phyloP scores from a whole-genome alignment of 2,329 filamentous ascomycete species.

The Penicillium aurantiogriseum region DNA sequence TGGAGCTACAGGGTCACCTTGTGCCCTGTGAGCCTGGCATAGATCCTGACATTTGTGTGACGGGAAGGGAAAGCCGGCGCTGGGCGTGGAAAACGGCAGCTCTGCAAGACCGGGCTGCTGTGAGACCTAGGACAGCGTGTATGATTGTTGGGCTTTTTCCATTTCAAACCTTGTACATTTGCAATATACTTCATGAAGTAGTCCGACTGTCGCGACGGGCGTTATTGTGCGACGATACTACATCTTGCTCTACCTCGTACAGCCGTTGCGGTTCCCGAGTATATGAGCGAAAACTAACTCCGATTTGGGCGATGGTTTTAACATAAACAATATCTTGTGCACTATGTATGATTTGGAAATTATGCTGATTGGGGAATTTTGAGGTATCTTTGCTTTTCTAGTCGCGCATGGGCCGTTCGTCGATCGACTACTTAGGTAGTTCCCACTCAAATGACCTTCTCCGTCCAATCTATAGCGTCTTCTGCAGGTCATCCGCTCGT shows the following conservation, averaged over 20 bases:
- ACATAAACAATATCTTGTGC: neutral
- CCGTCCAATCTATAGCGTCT: slow-evolving; percentile 3
- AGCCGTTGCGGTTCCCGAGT: slow-evolving; percentile 9
- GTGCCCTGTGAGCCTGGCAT: neutral
- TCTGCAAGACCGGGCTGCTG: slow-evolving; percentile 17
- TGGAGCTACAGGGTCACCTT: slow-evolving; percentile 17
- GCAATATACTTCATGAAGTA: slow-evolving; percentile 1
- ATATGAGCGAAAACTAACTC: slow-evolving; percentile 11
- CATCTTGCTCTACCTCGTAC: slow-evolving; percentile 21
- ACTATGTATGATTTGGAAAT: slow-evolving; percentile 7
- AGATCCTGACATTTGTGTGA: slow-evolving; percentile 16
- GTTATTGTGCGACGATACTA: slow-evolving; percentile 14
- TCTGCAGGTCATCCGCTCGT: slow-evolving; percentile 27
- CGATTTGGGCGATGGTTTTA: neutral
- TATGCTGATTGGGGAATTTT: neutral
- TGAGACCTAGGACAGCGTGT: slow-evolving; percentile 15
- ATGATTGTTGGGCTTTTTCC: slow-evolving; percentile 9
- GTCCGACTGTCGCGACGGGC: neutral
- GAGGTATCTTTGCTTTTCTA: slow-evolving; percentile 1
- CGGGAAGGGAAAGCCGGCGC: slow-evolving; percentile 13
- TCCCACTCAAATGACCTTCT: slow-evolving; percentile 31
- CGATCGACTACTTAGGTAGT: slow-evolving; percentile 23
- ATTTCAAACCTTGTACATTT: slow-evolving; percentile 11
- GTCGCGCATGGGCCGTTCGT: slow-evolving; percentile 31
- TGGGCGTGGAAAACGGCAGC: slow-evolving; percentile 19